phyloP scores from a whole-genome alignment of 2,329 filamentous ascomycete genomes.

The Diplodia scrobiculata region DNA sequence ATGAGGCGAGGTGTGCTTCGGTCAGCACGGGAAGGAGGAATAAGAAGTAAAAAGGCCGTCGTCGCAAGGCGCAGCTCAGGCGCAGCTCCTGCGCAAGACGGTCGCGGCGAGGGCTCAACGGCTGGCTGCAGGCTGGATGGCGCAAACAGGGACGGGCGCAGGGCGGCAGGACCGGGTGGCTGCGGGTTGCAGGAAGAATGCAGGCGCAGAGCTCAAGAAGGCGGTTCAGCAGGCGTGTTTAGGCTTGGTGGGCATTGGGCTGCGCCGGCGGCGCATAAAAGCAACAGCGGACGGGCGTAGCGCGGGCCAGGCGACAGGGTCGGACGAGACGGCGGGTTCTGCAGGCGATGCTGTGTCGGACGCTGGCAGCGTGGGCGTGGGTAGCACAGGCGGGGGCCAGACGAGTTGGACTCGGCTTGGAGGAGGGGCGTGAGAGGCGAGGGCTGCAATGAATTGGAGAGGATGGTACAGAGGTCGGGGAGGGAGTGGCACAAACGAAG shows the following conservation, averaged over 20 bases:
- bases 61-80: not conserved
- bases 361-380: not conserved
- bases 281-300: constrained; percentile 10
- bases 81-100: not conserved
- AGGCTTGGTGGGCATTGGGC: constrained; percentile 1
- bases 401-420: not conserved
- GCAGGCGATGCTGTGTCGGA: constrained; percentile 16
- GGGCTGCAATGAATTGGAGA: constrained; percentile 16
- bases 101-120: constrained; percentile 7
- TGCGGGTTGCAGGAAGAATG: constrained; percentile 2
- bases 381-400: constrained; percentile 13
- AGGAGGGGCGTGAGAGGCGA: not conserved
- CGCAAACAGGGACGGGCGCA: constrained; percentile 16
- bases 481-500: constrained; percentile 11
- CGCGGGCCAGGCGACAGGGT: constrained; percentile 1
- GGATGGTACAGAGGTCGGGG: constrained; percentile 16
- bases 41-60: not conserved
- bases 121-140: constrained; percentile 25
- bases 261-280: constrained; percentile 24
- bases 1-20: not conserved
- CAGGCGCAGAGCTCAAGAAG: constrained; percentile 7
- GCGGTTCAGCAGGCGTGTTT: not conserved
- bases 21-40: not conserved
- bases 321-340: constrained; percentile 9
- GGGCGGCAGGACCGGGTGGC: not conserved